Conservation (phyloP, 345 rosid species). For the Salix dunnii region DNA sequence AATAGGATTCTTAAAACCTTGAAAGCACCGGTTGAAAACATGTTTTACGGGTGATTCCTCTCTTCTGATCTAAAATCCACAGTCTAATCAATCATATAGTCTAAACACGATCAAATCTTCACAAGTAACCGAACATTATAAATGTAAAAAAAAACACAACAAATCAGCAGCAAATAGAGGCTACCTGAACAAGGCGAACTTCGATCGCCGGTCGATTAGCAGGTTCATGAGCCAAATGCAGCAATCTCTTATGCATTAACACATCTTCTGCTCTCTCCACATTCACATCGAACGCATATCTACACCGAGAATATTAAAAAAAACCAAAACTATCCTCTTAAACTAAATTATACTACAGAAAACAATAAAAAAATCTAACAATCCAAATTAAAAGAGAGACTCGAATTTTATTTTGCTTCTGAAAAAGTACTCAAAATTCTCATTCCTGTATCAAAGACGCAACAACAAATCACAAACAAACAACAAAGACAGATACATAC, state of each 20-base stretch:
- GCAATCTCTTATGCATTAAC: constrained; percentile 65
- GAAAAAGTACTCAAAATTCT: neutral
- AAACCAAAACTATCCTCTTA: neutral
- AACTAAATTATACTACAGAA: neutral
- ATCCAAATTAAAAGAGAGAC: neutral
- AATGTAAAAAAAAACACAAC: neutral
- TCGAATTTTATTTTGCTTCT: too few relatives aligned
- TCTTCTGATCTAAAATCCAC: neutral
- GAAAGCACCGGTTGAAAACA: neutral
- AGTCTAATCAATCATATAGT: neutral
- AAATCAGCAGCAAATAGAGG: neutral
- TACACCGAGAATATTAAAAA: constrained; percentile 20
- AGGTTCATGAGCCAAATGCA: constrained; percentile 57
- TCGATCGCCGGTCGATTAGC: constrained; percentile 53
- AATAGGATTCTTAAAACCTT: neutral
- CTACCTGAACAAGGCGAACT: constrained; percentile 75
- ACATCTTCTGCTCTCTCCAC: constrained; percentile 97
- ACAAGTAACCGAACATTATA: neutral
- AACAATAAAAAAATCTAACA: neutral
- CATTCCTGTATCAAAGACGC: neutral
- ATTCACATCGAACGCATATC: constrained; percentile 97
- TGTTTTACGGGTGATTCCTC: neutral
- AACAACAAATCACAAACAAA: neutral
- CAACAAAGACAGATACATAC: neutral
- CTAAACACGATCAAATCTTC: neutral